phyloP scores from a whole-genome alignment of 2,329 filamentous ascomycete genomes.

The Tolypocladium capitatum region DNA sequence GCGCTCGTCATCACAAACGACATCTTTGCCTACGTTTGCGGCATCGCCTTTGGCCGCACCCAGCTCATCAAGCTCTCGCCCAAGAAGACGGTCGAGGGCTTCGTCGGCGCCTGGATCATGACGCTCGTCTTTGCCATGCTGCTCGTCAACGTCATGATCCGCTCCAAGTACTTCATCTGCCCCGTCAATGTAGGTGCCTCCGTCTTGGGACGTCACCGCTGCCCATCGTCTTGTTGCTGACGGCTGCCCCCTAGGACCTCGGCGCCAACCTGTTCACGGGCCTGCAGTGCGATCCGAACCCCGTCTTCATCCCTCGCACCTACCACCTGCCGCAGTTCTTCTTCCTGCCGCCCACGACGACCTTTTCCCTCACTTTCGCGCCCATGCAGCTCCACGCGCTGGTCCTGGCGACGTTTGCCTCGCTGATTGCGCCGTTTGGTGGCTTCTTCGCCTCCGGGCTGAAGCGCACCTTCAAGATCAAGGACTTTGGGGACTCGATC shows the following conservation, averaged over 20 bases:
- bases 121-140: conserved; percentile 75
- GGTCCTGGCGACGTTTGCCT: conserved; percentile 83
- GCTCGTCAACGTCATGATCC: conserved; percentile 72
- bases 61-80: conserved; percentile 96
- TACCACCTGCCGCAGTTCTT: conserved; percentile 64
- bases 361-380: conserved; percentile 57
- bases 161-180: conserved; percentile 96
- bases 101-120: conserved; percentile 91
- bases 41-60: conserved; percentile 90
- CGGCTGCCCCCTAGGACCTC: conserved; percentile 44
- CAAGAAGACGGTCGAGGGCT: conserved; percentile 98
- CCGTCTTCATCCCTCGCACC: conserved; percentile 69
- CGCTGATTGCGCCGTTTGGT: conserved; percentile 90
- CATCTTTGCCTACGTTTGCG: conserved; percentile 95
- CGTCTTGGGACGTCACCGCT: too few species aligned
- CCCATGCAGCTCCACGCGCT: conserved; percentile 93
- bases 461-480: conserved; percentile 99
- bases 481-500: conserved; percentile 97
- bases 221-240: neutral
- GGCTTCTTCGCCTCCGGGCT: conserved; percentile 97
- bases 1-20: conserved; percentile 96
- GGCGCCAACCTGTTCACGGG: conserved; percentile 88
- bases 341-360: conserved; percentile 47
- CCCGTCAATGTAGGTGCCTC: conserved; percentile 60
- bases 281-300: conserved; percentile 79